These are phyloP conservation scores for Claviceps humidiphila DNA, from an alignment of 2,329 filamentous ascomycete species.

Conservation along the genomic window DNA sequence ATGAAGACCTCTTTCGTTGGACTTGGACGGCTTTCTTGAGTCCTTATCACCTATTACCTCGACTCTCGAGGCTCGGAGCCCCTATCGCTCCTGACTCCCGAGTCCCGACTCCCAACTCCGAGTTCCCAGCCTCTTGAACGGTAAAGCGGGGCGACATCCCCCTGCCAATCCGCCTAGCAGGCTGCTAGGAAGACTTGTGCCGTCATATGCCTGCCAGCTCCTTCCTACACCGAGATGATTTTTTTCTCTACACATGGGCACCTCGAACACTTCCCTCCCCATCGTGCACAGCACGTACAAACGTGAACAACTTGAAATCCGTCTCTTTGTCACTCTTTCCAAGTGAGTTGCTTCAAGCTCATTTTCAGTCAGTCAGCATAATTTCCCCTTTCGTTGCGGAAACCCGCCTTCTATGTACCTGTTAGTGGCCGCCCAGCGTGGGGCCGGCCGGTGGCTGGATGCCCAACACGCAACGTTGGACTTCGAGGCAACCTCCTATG, in stretches of 20 bases:
- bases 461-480: not conserved
- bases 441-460: conserved; percentile 7
- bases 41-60: no score
- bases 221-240: not conserved
- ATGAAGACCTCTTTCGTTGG: no score
- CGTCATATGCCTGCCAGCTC: not conserved
- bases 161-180: not conserved
- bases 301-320: not conserved
- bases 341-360: not conserved
- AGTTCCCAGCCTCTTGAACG: conserved; percentile 5
- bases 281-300: not conserved
- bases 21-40: no score
- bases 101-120: not conserved
- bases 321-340: not conserved
- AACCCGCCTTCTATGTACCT: not conserved
- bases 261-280: not conserved
- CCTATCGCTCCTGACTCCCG: no score
- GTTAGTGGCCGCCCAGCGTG: conserved; percentile 3
- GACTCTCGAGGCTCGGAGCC: no score
- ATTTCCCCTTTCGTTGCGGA: not conserved
- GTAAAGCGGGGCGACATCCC: conserved; percentile 4
- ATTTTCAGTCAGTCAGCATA: not conserved
- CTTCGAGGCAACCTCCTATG: conserved; percentile 13
- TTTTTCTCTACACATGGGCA: not conserved
- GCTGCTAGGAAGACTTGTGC: not conserved